These are phyloP conservation scores for Aspergillus aculeatinus DNA, from an alignment of 2,329 filamentous ascomycete genomes.

Conservation along the genomic window DNA sequence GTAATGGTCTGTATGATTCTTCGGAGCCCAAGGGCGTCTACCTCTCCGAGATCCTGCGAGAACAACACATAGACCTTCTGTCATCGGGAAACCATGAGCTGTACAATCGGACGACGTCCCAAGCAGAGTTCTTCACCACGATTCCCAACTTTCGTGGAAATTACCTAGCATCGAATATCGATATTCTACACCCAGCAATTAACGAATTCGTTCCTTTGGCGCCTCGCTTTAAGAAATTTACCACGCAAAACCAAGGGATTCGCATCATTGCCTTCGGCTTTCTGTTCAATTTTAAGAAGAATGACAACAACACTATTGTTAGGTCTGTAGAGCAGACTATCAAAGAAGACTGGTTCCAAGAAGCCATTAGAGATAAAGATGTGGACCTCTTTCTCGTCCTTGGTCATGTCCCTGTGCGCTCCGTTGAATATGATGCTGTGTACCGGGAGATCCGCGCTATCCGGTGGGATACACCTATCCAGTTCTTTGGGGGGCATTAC, in stretches of 20 bases:
- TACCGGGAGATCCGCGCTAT: conserved; percentile 74
- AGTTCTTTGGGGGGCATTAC: conserved; percentile 86
- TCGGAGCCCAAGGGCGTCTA: conserved; percentile 85
- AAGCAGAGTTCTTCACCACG: conserved; percentile 74
- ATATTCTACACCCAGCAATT: conserved; percentile 74
- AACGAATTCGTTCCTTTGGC: conserved; percentile 74
- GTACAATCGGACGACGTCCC: conserved; percentile 75
- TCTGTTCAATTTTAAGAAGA: conserved; percentile 87
- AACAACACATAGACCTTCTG: conserved; percentile 80
- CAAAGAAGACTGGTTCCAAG: conserved; percentile 83
- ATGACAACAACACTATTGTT: conserved; percentile 87
- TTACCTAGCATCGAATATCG: conserved; percentile 89
- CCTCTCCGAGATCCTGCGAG: conserved; percentile 79
- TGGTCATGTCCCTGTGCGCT: conserved; percentile 81
- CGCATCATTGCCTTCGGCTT: conserved; percentile 88
- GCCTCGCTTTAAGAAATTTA: conserved; percentile 82
- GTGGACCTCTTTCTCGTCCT: conserved; percentile 83
- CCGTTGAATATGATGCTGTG: conserved; percentile 73
- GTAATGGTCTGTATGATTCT: conserved; percentile 90
- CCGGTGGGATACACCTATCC: conserved; percentile 80
- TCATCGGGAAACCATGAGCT: conserved; percentile 94
- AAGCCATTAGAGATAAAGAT: conserved; percentile 74
- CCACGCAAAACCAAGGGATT: conserved; percentile 83
- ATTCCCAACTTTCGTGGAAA: conserved; percentile 77
- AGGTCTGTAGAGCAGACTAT: conserved; percentile 76